A percentile compares a stretch with the other conserved stretches of the same genome.
These are phyloP conservation scores for Lodderomyces theae DNA, from an alignment of 1,139 yeast species.

Conservation along the genomic window DNA sequence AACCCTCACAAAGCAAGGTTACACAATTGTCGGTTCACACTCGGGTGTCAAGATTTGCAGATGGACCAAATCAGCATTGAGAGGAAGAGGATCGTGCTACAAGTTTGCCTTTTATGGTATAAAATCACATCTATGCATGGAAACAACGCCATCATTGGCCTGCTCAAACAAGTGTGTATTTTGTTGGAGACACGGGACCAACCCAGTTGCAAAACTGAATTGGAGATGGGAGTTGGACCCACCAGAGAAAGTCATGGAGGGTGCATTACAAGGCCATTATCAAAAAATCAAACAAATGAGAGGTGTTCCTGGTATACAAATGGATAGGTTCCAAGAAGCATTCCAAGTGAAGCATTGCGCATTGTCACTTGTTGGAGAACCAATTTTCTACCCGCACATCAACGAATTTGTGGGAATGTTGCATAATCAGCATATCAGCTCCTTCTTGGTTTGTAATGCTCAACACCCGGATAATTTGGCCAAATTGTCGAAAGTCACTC, in stretches of 20 bases:
- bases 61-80: constrained; percentile 92
- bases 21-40: constrained; percentile 89
- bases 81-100: constrained; percentile 94
- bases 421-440: constrained; percentile 74
- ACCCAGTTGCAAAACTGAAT: constrained; percentile 86
- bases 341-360: constrained; percentile 90
- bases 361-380: constrained; percentile 88
- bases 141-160: constrained; percentile 88
- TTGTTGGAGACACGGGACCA: constrained; percentile 97
- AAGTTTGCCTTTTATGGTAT: constrained; percentile 91
- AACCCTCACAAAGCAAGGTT: constrained; percentile 88
- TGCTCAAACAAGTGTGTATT: constrained; percentile 95
- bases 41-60: constrained; percentile 94
- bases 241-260: constrained; percentile 78
- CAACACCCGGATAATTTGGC: constrained; percentile 88
- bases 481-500: constrained; percentile 73
- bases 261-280: constrained; percentile 87
- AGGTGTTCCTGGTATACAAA: constrained; percentile 92
- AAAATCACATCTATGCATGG: constrained; percentile 90
- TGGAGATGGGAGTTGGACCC: constrained; percentile 97
- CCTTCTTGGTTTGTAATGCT: constrained; percentile 91
- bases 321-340: constrained; percentile 88
- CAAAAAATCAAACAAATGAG: constrained; percentile 90
- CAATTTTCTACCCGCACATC: constrained; percentile 88
- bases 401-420: constrained; percentile 79